phyloP scores from a whole-genome alignment of 225 moss, liverwort and hornwort species.

The Ulota crispa region DNA sequence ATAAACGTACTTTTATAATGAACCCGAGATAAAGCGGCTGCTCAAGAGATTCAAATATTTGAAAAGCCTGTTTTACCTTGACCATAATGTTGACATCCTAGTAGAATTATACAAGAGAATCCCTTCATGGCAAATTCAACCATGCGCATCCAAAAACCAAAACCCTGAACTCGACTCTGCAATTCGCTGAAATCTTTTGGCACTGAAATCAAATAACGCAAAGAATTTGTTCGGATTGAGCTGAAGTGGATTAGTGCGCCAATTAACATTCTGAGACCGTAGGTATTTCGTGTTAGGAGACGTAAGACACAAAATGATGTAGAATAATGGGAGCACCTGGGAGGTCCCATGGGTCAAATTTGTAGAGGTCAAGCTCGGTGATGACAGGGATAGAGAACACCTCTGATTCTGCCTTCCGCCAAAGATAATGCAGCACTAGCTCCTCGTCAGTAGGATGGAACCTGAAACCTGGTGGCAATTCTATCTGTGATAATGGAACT shows the following conservation, averaged over 20 bases:
- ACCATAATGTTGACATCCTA: constrained; percentile 5
- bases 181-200: not conserved
- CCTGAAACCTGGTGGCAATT: constrained; percentile 88
- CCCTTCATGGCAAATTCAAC: not conserved
- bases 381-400: constrained; percentile 76
- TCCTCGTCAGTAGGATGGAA: constrained; percentile 99
- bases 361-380: constrained; percentile 96
- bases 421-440: constrained; percentile 84
- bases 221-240: not conserved
- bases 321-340: constrained; percentile 57
- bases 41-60: not conserved
- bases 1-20: not conserved
- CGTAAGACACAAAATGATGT: not conserved
- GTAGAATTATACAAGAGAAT: not conserved
- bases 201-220: constrained; percentile 9
- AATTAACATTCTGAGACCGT: not conserved
- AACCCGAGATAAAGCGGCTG: not conserved
- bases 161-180: not conserved
- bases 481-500: constrained; percentile 61
- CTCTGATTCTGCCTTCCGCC: constrained; percentile 81
- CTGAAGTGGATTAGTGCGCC: not conserved
- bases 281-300: not conserved
- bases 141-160: not conserved
- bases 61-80: not conserved
- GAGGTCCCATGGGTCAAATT: constrained; percentile 96